A percentile compares a stretch with the other conserved stretches of the same genome.
These are phyloP conservation scores for Acrocalymma vagum DNA, from an alignment of 2,329 filamentous ascomycete species.

Conservation along the genomic window DNA sequence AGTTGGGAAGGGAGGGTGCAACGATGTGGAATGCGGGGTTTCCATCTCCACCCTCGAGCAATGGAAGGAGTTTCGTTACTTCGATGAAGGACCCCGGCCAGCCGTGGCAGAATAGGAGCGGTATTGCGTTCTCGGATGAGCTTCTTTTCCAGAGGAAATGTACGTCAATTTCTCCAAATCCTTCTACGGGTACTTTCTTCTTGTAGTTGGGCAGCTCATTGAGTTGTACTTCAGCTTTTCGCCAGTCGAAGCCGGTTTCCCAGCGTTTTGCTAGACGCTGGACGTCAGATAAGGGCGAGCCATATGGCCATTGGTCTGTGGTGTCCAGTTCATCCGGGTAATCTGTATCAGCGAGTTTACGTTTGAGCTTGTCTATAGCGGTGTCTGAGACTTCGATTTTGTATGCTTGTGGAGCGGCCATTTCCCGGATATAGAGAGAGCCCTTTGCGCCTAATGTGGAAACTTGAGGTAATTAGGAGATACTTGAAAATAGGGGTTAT, in stretches of 20 bases:
- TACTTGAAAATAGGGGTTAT: too few species aligned
- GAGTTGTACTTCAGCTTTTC: constrained; percentile 64
- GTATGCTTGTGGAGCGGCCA: too few species aligned
- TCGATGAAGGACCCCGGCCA: constrained; percentile 77
- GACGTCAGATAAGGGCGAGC: constrained; percentile 67
- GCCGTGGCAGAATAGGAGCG: constrained; percentile 73
- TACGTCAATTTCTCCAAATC: constrained; percentile 67
- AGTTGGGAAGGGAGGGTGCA: constrained; percentile 64
- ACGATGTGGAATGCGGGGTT: constrained; percentile 62
- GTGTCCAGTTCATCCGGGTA: constrained; percentile 65
- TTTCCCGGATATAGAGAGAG: too few species aligned
- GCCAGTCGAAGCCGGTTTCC: constrained; percentile 68
- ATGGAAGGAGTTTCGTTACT: constrained; percentile 66
- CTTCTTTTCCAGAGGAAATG: constrained; percentile 72
- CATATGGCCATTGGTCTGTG: constrained; percentile 63
- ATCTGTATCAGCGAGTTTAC: constrained; percentile 62
- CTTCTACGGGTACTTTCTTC: constrained; percentile 62
- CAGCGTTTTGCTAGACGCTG: constrained; percentile 67
- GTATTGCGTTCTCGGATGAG: constrained; percentile 62
- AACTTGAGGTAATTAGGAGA: too few species aligned
- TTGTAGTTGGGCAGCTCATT: constrained; percentile 70
- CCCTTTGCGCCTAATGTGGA: too few species aligned
- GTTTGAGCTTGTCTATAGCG: constrained; percentile 61
- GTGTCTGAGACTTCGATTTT: constrained; percentile 46
- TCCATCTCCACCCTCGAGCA: constrained; percentile 44